Evolutionary conservation across 2,329 filamentous ascomycete genomes (phyloP).

Genomic region (Venturia pyrina): DNA sequence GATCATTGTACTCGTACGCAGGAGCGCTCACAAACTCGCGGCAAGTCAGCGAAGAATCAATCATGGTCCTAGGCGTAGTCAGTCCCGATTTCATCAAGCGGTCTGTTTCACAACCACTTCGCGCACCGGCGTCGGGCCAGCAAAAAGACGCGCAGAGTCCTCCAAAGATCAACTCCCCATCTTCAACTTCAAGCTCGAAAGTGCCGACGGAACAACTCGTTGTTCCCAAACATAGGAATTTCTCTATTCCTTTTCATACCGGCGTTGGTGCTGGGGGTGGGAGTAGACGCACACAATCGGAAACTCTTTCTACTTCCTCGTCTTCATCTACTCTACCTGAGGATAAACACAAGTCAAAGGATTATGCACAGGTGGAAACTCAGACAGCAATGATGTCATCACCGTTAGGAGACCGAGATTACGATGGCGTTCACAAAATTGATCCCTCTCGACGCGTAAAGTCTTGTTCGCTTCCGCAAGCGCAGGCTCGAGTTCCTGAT

Average conservation of each 20-base stretch:
- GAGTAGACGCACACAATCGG: background rate
- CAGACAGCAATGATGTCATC: background rate
- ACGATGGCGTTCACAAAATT: background rate
- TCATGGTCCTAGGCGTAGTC: background rate
- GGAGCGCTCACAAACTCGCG: background rate
- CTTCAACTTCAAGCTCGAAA: background rate
- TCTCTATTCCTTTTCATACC: background rate
- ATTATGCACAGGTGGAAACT: too few species aligned
- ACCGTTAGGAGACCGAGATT: background rate
- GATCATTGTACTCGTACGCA: background rate
- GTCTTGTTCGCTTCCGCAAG: background rate
- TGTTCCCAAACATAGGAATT: background rate
- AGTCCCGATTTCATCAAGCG: background rate
- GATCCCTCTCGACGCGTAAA: background rate
- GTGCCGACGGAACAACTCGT: background rate
- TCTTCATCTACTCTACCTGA: background rate
- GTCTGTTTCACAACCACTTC: background rate
- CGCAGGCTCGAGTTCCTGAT: background rate
- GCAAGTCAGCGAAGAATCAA: background rate
- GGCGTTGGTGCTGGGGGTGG: background rate
- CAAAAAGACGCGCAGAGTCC: background rate
- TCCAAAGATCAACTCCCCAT: background rate
- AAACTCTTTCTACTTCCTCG: background rate
- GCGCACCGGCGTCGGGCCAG: background rate
- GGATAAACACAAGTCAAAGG: too few species aligned